Conservation (phyloP, 106 monocot species). For the Dioscorea zingiberensis region DNA sequence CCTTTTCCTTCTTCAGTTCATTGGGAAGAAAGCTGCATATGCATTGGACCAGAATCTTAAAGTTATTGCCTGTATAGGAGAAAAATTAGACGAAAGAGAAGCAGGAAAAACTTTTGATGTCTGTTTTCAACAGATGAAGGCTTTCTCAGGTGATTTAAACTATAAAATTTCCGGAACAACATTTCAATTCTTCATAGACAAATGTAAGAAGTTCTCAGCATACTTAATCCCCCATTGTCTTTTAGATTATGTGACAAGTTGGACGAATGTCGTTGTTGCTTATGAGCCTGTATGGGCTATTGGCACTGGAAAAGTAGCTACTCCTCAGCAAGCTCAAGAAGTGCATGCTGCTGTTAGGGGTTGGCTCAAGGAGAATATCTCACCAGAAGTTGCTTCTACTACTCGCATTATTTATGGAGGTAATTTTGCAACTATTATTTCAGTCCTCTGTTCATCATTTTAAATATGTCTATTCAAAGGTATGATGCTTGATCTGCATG, state of each 20-base stretch:
- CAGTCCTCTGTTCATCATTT: too few species aligned
- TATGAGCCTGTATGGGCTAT: conserved; percentile 99
- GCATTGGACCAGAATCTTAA: conserved; percentile 87
- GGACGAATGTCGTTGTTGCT: conserved; percentile 86
- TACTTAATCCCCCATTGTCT: background rate
- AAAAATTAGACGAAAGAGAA: conserved; percentile 94
- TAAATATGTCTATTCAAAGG: too few species aligned
- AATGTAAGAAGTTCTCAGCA: too few species aligned
- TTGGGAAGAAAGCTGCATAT: conserved; percentile 98
- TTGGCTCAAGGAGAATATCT: conserved; percentile 93
- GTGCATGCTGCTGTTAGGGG: conserved; percentile 85
- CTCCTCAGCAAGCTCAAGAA: conserved; percentile 95
- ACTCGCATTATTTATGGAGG: conserved; percentile 97
- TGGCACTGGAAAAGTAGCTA: conserved; percentile 96
- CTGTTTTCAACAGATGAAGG: conserved; percentile 86
- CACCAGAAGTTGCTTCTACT: conserved; percentile 72
- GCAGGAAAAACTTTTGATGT: conserved; percentile 98
- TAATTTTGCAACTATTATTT: conserved; percentile 9
- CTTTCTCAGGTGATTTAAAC: conserved; percentile 71
- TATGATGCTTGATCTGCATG: too few species aligned
- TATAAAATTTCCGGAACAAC: too few species aligned
- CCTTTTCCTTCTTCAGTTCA: conserved; percentile 55
- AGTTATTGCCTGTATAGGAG: conserved; percentile 97
- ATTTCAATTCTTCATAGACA: too few species aligned
- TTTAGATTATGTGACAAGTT: conserved; percentile 72